phyloP scores from a whole-genome alignment of 2,329 filamentous ascomycete species.

The Coniochaeta ligniaria region DNA sequence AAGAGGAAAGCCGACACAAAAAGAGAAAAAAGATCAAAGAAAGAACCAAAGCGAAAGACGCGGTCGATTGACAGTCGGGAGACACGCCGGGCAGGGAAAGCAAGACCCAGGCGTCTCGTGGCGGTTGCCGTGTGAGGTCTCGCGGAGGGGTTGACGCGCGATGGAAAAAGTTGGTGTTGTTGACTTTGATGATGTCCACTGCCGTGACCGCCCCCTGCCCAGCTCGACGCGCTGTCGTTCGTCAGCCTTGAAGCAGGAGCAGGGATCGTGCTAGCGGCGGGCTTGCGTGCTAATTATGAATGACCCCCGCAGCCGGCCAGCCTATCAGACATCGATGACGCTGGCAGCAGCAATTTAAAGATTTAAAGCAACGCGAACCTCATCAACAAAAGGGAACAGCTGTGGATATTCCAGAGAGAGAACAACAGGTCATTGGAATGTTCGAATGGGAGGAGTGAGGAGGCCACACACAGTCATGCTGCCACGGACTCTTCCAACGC shows the following conservation, averaged over 20 bases:
- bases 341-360: neutral
- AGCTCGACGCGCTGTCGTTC: neutral
- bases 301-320: neutral
- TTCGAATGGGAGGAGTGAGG: neutral
- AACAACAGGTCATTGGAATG: neutral
- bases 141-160: neutral
- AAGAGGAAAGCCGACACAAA: neutral
- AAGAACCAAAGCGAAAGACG: neutral
- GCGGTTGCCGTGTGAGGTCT: neutral
- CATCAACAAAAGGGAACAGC: neutral
- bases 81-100: conserved; percentile 1
- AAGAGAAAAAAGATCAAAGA: neutral
- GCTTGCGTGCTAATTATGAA: neutral
- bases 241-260: neutral
- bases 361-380: neutral
- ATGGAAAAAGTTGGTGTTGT: neutral
- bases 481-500: too few species aligned
- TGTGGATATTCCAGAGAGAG: neutral
- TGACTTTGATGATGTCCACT: conserved; percentile 1
- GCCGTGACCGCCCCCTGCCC: neutral
- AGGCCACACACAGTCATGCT: neutral
- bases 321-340: neutral
- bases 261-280: neutral
- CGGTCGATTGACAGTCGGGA: neutral
- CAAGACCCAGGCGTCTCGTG: neutral